Evolutionary conservation across 2,329 filamentous ascomycete species (phyloP).

Genomic region (Simplicillium sp.): DNA sequence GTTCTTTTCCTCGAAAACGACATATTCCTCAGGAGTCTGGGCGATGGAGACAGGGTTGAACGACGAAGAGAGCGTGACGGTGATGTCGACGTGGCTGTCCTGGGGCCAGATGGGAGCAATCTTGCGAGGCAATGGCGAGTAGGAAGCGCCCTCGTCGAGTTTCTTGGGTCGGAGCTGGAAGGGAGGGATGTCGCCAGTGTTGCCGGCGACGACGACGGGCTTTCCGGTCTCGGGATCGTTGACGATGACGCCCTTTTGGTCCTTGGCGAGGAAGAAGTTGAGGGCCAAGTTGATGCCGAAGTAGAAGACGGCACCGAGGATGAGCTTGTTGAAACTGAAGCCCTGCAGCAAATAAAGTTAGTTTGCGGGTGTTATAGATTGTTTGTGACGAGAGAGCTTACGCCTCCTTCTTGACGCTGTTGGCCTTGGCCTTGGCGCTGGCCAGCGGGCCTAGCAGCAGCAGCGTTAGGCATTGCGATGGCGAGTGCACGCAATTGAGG

Average conservation of each 20-base stretch:
- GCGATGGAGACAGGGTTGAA: conserved; percentile 59
- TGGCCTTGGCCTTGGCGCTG: neutral
- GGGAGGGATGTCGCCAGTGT: conserved; percentile 48
- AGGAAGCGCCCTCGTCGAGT: conserved; percentile 51
- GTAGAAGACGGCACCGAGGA: conserved; percentile 45
- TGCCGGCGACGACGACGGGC: conserved; percentile 41
- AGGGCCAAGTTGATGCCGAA: conserved; percentile 50
- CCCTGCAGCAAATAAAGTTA: conserved; percentile 12
- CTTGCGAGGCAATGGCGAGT: conserved; percentile 56
- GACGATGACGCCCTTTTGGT: conserved; percentile 35
- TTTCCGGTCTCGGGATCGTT: conserved; percentile 41
- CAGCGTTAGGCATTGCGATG: conserved; percentile 2
- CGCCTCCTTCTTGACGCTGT: conserved; percentile 1
- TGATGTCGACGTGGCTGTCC: conserved; percentile 70
- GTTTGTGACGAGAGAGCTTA: neutral
- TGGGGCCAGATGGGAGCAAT: conserved; percentile 83
- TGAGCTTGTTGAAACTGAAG: conserved; percentile 33
- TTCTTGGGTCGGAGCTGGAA: conserved; percentile 55
- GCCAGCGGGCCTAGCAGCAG: neutral
- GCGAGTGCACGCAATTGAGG: too few species aligned
- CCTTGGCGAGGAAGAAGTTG: conserved; percentile 41
- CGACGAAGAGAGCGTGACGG: conserved; percentile 73
- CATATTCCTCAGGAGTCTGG: conserved; percentile 52
- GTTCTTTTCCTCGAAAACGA: conserved; percentile 70
- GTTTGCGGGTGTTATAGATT: neutral